Percentiles rank a stretch among this genome's conserved stretches.
These are phyloP conservation scores for Lactarius hatsudake DNA, from an alignment of 768 basidiomycete species.

Conservation along the genomic window DNA sequence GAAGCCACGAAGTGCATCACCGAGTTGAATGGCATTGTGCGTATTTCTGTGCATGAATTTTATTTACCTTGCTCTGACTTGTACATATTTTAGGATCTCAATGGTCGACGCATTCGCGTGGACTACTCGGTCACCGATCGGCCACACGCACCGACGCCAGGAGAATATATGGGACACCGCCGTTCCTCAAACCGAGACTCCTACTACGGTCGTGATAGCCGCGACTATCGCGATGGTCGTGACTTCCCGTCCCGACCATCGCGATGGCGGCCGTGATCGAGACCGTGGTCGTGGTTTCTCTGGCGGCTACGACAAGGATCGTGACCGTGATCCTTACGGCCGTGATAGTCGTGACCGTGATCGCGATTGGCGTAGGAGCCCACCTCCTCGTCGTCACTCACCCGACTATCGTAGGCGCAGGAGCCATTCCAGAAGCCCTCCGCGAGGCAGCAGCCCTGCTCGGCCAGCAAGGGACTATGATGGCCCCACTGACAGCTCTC, in stretches of 20 bases:
- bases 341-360: slow-evolving; percentile 50
- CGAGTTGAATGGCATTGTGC: slow-evolving; percentile 87
- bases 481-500: slow-evolving; percentile 45
- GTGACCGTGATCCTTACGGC: slow-evolving; percentile 43
- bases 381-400: slow-evolving; percentile 64
- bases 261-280: slow-evolving; percentile 37
- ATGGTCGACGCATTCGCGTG: slow-evolving; percentile 94
- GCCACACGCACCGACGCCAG: slow-evolving; percentile 94
- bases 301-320: slow-evolving; percentile 33
- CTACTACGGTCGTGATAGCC: slow-evolving; percentile 30
- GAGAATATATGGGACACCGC: slow-evolving; percentile 95
- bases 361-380: slow-evolving; percentile 73
- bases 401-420: slow-evolving; percentile 73
- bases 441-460: slow-evolving; percentile 60
- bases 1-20: slow-evolving; percentile 87
- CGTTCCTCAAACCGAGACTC: slow-evolving; percentile 50
- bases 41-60: slow-evolving; percentile 33
- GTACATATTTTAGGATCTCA: slow-evolving; percentile 63
- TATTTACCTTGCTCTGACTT: background rate
- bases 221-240: slow-evolving; percentile 35
- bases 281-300: slow-evolving; percentile 43
- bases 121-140: slow-evolving; percentile 94
- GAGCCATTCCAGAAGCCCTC: slow-evolving; percentile 80
- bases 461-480: slow-evolving; percentile 44
- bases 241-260: slow-evolving; percentile 41